Conservation (phyloP, 202 grass and related monocot species). For the Setaria italica region DNA sequence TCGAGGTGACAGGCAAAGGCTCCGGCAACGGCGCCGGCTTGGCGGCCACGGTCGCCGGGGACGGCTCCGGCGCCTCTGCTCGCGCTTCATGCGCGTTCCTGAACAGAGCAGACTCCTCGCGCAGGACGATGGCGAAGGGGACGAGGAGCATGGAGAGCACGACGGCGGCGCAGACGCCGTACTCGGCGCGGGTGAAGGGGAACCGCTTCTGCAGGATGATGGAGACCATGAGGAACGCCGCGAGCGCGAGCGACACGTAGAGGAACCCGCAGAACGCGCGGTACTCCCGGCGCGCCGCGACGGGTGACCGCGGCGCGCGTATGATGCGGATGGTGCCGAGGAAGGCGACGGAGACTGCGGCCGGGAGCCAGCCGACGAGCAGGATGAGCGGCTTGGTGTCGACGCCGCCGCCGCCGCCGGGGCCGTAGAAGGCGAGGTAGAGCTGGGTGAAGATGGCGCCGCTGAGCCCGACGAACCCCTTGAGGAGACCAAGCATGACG, state of each 20-base stretch:
- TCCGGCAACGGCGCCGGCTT: neutral
- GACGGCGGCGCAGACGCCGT: constrained; percentile 36
- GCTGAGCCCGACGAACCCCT: constrained; percentile 77
- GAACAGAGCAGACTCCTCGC: constrained; percentile 38
- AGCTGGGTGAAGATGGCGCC: constrained; percentile 80
- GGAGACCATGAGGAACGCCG: constrained; percentile 56
- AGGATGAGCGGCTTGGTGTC: constrained; percentile 68
- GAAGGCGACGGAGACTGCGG: constrained; percentile 63
- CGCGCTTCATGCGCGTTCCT: neutral
- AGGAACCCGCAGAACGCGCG: constrained; percentile 65
- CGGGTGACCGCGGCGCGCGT: neutral
- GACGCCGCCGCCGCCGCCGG: neutral
- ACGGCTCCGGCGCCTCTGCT: neutral
- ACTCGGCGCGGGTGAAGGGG: constrained; percentile 47
- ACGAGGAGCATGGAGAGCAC: constrained; percentile 56
- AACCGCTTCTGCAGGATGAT: constrained; percentile 58
- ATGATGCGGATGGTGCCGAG: constrained; percentile 63
- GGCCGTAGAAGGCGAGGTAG: constrained; percentile 69
- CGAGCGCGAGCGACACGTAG: constrained; percentile 65
- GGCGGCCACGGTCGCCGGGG: neutral
- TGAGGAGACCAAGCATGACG: constrained; percentile 68
- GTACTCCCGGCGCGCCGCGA: constrained; percentile 30
- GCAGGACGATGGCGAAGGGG: constrained; percentile 51
- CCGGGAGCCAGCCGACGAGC: constrained; percentile 72
- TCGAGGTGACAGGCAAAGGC: neutral